Conservation (phyloP, 2,329 filamentous ascomycete genomes). For the Phaeosphaeriaceae sp. region DNA sequence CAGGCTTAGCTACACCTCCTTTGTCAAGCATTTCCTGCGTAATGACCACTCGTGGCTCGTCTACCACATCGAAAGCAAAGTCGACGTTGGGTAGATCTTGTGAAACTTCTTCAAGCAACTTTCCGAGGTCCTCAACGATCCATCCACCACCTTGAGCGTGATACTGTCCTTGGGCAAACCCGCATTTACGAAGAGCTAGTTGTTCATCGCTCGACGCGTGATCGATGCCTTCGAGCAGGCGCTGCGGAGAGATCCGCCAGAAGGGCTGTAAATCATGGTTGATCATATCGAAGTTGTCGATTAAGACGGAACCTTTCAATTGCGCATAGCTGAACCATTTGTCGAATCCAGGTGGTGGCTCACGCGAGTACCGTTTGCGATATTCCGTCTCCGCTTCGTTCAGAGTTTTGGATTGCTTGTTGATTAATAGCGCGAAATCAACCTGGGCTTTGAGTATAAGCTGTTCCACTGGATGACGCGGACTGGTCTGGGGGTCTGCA, state of each 20-base stretch:
- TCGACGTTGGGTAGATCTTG: slow-evolving; percentile 10
- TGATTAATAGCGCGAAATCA: too few relatives aligned
- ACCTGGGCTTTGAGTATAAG: too few relatives aligned
- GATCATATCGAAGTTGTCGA: slow-evolving; percentile 59
- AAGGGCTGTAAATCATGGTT: slow-evolving; percentile 52
- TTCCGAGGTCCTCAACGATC: slow-evolving; percentile 7
- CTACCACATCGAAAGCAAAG: slow-evolving; percentile 14
- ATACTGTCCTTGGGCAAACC: slow-evolving; percentile 2
- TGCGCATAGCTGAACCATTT: slow-evolving; percentile 55
- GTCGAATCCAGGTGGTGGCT: slow-evolving; percentile 57
- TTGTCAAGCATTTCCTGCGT: slow-evolving; percentile 5
- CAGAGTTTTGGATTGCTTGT: too few relatives aligned
- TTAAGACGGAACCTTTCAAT: slow-evolving; percentile 52
- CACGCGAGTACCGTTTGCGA: slow-evolving; percentile 49
- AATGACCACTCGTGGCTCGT: slow-evolving; percentile 15
- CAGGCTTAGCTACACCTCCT: slow-evolving; percentile 2
- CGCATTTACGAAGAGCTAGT: slow-evolving; percentile 13
- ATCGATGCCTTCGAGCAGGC: slow-evolving; percentile 4
- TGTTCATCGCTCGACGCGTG: slow-evolving; percentile 5
- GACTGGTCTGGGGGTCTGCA: too few relatives aligned
- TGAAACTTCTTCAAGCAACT: slow-evolving; percentile 5
- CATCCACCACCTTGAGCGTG: slow-evolving; percentile 6
- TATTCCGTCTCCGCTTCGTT: slow-evolving; percentile 47
- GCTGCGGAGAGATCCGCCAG: slow-evolving; percentile 30
- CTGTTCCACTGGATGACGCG: too few relatives aligned